Base-by-base conservation (phyloP, 768 basidiomycete genomes). In the Pulveroboletus frians region DNA sequence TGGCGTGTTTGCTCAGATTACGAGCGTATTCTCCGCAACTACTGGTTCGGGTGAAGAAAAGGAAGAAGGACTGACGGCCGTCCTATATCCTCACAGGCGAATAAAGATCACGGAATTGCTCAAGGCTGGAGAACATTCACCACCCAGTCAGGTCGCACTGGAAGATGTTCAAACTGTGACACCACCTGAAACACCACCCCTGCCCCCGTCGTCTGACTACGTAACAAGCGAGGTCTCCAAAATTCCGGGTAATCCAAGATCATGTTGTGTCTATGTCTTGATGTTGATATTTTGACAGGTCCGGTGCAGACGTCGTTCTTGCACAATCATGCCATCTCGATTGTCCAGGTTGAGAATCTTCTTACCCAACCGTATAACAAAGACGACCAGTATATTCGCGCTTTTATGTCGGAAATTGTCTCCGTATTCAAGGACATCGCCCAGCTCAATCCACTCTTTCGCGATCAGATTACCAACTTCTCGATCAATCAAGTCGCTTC, bases 341-440 rank as follows among this genome's bases (percentile, higher is more conserved):
- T 98, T 53, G 93, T 92, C 49, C 84, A 87, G 54, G 85, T 96
- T 29, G 82, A 84, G 23, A 97, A 97, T 63, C 78, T 96, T 41
- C 63, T 69, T 23, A 86, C 90, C 5, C 80, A 85, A 53, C 82
- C 91, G 0, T 94, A 86, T 74, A 83, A 85, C 73, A 91, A 94
- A 65, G 90, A 93, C 66, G 85, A 93, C 69, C 93, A 96, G 66
- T 88, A 94, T 67, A 85, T 95, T 58, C 88, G 92, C 23, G 95
- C 95, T 4, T 89, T 96, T 70, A 94, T 92, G 82, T 85, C 86
- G 37, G 95, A 98, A 70, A 92, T 98, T 51, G 88, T 98, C 56
- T 86, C 88, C 39, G 92, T 94, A 34, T 97, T 98, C 81, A 98
- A 98, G 74, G 94, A 97, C 63, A 96, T 98, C 51, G 94, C 94